A percentile compares a stretch with the other conserved stretches of the same genome.
Conservation (phyloP, 2,329 filamentous ascomycete genomes). For the Hypoxylon sp. region DNA sequence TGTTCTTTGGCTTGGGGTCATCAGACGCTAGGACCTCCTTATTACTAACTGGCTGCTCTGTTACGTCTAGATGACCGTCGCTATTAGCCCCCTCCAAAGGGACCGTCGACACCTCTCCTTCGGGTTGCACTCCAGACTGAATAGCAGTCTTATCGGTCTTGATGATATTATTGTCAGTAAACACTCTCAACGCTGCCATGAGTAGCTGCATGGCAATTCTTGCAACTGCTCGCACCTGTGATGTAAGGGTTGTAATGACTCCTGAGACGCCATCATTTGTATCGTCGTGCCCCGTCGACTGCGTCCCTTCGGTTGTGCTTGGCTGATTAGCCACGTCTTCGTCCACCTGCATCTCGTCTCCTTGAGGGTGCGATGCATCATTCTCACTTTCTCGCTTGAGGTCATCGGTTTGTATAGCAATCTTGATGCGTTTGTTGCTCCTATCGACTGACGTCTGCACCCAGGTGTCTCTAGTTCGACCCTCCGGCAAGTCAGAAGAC, state of each 20-base stretch:
- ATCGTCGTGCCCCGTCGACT: conserved; percentile 18
- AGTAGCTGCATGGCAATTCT: conserved; percentile 40
- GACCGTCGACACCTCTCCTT: conserved; percentile 14
- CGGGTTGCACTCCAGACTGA: conserved; percentile 24
- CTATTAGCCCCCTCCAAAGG: neutral
- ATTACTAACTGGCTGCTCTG: neutral
- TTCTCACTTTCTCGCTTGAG: conserved; percentile 12
- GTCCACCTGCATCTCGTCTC: conserved; percentile 39
- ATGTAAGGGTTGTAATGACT: conserved; percentile 36
- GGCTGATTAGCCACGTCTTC: conserved; percentile 13
- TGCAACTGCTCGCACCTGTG: conserved; percentile 50
- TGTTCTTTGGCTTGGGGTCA: conserved; percentile 1
- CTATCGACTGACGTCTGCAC: conserved; percentile 58
- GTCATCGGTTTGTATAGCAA: conserved; percentile 47
- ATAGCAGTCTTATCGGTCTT: conserved; percentile 36
- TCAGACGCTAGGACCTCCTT: neutral
- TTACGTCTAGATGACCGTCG: conserved; percentile 3
- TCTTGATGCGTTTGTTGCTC: conserved; percentile 61
- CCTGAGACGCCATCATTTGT: conserved; percentile 30
- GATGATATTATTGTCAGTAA: conserved; percentile 44
- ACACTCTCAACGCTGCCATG: conserved; percentile 42
- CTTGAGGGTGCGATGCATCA: conserved; percentile 1
- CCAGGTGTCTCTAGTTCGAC: conserved; percentile 59
- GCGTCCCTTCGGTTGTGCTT: conserved; percentile 14
- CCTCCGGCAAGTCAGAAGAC: conserved; percentile 39